A percentile compares a stretch with the other conserved stretches of the same genome.
Evolutionary conservation across 2,329 filamentous ascomycete genomes (phyloP).

Genomic region (Stachybotrys chartarum): DNA sequence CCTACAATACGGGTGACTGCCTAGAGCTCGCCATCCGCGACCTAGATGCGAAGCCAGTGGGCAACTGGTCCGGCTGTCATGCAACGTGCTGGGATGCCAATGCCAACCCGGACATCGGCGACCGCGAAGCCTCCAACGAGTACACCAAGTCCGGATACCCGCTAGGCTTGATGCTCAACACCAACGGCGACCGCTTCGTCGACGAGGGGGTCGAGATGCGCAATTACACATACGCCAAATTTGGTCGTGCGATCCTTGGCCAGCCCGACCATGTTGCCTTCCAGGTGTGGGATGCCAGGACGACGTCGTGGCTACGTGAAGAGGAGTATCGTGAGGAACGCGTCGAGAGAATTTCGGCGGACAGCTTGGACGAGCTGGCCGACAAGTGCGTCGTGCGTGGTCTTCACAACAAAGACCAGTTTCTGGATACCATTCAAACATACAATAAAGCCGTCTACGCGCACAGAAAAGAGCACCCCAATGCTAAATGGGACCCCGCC

Average conservation of each 20-base stretch:
- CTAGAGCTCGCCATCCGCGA: conserved; percentile 45
- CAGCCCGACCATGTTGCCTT: conserved; percentile 54
- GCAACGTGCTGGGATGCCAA: conserved; percentile 60
- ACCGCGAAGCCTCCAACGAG: conserved; percentile 55
- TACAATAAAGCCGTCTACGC: conserved; percentile 52
- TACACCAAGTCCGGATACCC: conserved; percentile 65
- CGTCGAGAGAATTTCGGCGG: conserved; percentile 43
- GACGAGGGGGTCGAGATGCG: conserved; percentile 59
- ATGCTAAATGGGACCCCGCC: conserved; percentile 48
- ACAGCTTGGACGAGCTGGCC: conserved; percentile 48
- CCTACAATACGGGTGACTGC: conserved; percentile 55
- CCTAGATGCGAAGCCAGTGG: conserved; percentile 41
- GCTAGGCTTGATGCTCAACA: conserved; percentile 58
- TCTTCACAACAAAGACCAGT: conserved; percentile 33
- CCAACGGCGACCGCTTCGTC: conserved; percentile 51
- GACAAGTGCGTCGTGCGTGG: conserved; percentile 38
- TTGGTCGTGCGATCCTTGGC: conserved; percentile 52
- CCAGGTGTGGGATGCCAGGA: conserved; percentile 55
- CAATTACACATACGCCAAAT: conserved; percentile 62
- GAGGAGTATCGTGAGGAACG: conserved; percentile 58
- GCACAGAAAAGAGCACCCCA: conserved; percentile 35
- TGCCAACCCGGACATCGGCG: conserved; percentile 44
- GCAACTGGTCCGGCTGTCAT: conserved; percentile 60
- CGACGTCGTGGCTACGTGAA: conserved; percentile 42
- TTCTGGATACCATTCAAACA: conserved; percentile 43